Evolutionary conservation across 225 moss, liverwort and hornwort genomes (phyloP), one percentile per base, ranked within the genome.

Genomic region (Antitrichia curtipendula): DNA sequence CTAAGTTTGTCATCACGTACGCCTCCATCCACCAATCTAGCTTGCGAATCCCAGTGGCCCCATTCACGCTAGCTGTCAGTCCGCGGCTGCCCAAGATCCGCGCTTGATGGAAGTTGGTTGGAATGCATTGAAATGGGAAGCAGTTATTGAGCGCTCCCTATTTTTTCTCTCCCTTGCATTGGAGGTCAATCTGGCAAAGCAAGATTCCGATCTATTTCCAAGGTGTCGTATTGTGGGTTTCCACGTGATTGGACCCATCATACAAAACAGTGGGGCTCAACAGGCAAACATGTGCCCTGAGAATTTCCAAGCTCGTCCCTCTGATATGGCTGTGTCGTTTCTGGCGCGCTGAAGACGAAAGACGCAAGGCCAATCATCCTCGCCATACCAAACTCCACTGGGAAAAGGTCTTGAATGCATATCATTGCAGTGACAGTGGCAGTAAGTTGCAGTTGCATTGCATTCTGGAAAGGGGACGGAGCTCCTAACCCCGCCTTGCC

Each of bases 111-210:
- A 74, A 82, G 82, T 85, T 43, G 84, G 84, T 70, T 36, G 87
- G 50, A 63, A 62, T 36, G 62, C 75, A 76, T 80, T 75, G 75
- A 75, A 59, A 50, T 80, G 16, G 70, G 49, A 78, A 57, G 71
- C 72, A 86, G 82, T 88, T 41, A 82, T 86, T 78, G 82, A 88
- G 53, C 24, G 24, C 36, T 22, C 66, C 15, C 12, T 36, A 38
- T 72, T 47, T 22, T 40, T 41, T 32, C 34, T 20, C 64, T 56
- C 59, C 82, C 41, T 70, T 3, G 82, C 75, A 82, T 57, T 61
- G 75, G 68, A 59, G 43, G 80, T 69, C 82, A 54, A 85, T 91
- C 90, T 90, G 80, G 68, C n/a, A 86, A 91, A 90, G 91, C 23
- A 28, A 83, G 83, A 90, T 86, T 90, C 85, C 54, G 9, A 82